Evolutionary conservation across 2,329 filamentous ascomycete genomes (phyloP), one percentile per base, ranked within the genome.

Genomic region (Beauveria pseudobassiana): DNA sequence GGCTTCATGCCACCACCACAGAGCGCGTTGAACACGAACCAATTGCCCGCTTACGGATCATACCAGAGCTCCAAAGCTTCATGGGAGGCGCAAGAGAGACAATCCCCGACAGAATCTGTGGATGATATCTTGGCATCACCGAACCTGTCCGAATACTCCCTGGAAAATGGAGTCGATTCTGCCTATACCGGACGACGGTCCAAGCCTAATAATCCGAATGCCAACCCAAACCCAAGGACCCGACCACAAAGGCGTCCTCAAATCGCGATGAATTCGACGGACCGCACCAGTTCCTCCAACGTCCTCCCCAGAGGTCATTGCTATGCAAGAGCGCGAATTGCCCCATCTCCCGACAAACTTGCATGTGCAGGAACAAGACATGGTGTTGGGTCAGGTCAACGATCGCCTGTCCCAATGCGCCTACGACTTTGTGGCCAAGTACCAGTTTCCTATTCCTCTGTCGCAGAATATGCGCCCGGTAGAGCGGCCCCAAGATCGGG

Each of bases 231-330:
- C 54, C 75, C 77, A 56, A 83, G 83, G 69, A 73, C 75, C 57
- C 77, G 80, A 46, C 76, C 82, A 18, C 87, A 90, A 70, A 82
- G 89, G 67, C 83, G 88, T 34, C 86, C 28, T 90, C 88, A 48
- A 93, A 93, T 76, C 83, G 91, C 64, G 91, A 96, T 78, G 91
- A 95, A 75, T 96, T 96, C 75, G 91, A 95, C 75, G 91, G 91
- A 3, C 90, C 91, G 9, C 89, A 92, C 68, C 91, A 96, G 73
- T 87, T 92, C 67, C 79, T 96, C 66, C 86, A 90, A 65, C 84
- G 86, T 51, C 90, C 90, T 45, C 81, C 87, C 81, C 87, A 61
- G 85, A 87, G 65, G 86, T 88, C 68, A 82, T 91, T 67, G 87
- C 89, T 64, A 82, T 87, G 73, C 88, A 91, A 76, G 90, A 93